Percentiles rank a stretch among this genome's conserved stretches.
phyloP scores from a whole-genome alignment of 2,329 filamentous ascomycete species.

The Microcyclosporella mali region DNA sequence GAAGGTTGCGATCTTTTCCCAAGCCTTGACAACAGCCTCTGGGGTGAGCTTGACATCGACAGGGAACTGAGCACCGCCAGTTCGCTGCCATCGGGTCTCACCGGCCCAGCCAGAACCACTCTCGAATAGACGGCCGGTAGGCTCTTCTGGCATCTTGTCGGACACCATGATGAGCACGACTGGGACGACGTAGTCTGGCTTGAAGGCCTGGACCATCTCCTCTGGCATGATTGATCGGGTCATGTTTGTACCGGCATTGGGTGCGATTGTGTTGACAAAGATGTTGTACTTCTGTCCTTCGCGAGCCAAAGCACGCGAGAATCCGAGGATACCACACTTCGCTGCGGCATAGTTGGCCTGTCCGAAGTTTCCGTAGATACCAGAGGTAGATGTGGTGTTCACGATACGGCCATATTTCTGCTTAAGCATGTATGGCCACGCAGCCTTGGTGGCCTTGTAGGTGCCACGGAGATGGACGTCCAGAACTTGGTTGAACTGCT shows the following conservation, averaged over 20 bases:
- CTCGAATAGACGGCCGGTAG: slow-evolving; percentile 87
- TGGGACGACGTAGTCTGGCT: slow-evolving; percentile 96
- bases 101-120: slow-evolving; percentile 91
- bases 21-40: slow-evolving; percentile 71
- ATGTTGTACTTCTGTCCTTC: slow-evolving; percentile 98
- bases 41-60: slow-evolving; percentile 76
- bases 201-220: slow-evolving; percentile 97
- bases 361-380: slow-evolving; percentile 98
- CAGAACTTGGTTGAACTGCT: slow-evolving; percentile 84
- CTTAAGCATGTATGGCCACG: slow-evolving; percentile 95
- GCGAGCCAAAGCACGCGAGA: slow-evolving; percentile 85
- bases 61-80: slow-evolving; percentile 84
- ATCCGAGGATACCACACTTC: slow-evolving; percentile 74
- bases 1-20: slow-evolving; percentile 77
- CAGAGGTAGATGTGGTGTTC: slow-evolving; percentile 94
- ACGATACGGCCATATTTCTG: slow-evolving; percentile 97
- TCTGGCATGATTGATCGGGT: slow-evolving; percentile 90
- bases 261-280: slow-evolving; percentile 94
- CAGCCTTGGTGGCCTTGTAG: slow-evolving; percentile 94
- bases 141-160: slow-evolving; percentile 71
- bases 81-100: slow-evolving; percentile 89
- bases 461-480: slow-evolving; percentile 90
- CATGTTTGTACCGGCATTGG: slow-evolving; percentile 94
- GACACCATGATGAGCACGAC: slow-evolving; percentile 79
- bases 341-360: slow-evolving; percentile 91